Evolutionary conservation across 331 rosid species (phyloP), one percentile per base, ranked within the genome.

Genomic region (Spiraea crenata): DNA sequence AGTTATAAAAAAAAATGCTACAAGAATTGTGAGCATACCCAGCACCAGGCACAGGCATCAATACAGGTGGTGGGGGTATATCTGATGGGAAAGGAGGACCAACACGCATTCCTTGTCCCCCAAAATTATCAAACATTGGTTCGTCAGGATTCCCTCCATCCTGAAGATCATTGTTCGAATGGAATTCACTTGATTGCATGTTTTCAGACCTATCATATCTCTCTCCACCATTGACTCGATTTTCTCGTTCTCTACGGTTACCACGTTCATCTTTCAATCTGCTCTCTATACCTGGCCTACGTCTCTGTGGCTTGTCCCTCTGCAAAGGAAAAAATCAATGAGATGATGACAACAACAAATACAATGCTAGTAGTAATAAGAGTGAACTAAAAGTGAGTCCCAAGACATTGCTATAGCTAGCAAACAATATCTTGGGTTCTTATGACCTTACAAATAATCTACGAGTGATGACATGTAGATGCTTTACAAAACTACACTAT

Each of bases 21-120:
- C n/a, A 31, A 38, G 15, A 39, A 55, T 16, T 7, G 19, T 10
- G 41, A 37, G 82, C 96, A 65, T 74, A 95, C 99, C 99, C 99
- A 80, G 99, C 99, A 76, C 99, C 99, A 77, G 99, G 99, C 55
- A 95, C 98, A 65, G 99, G 99, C 99, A 95, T 95, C 80, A 95
- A 85, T 10, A 95, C 88, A 10, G 96, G 97, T 5, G 98, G 98
- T 56, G 96, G 91, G 39, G 89, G 71, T 44, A 95, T 89, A 79
- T 95, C 99, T 20, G 99, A 71, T 67, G 87, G 76, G 81, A 86
- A 95, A 63, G 97, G 80, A 51, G 87, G 88, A 74, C 86, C 90
- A 57, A 77, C 90, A 62, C 49, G 80, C 73, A 83, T 67, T 52
- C 86, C 89, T 71, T 88, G 88, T 69, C 96, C 97, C 0, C 87